Evolutionary conservation across 768 basidiomycete genomes (phyloP), one percentile per base, ranked within the genome.

Genomic region (Auriculariales sp.): DNA sequence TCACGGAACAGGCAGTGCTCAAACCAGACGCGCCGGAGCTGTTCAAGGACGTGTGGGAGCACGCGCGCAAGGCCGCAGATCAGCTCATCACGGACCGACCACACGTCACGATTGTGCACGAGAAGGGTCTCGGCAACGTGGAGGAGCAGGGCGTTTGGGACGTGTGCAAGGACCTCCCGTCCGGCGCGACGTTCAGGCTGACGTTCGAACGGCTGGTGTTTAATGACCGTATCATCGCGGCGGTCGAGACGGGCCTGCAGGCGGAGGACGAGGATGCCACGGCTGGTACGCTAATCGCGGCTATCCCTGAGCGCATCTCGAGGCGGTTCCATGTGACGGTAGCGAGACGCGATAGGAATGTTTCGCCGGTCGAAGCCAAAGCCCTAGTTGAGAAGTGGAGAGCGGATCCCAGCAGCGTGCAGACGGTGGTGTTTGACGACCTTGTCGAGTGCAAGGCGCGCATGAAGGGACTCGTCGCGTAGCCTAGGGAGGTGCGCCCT

Each of bases 71-170:
- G 19, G 4, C 14, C 19, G 46, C 56, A 6, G 58, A 93, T 28
- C 67, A 71, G 49, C 70, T 85, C 24, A 62, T 94, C 12, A 60
- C 74, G 14, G 55, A 62, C 33, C 65, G 72, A 3, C 90, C 93
- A 1, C 95, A 98, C 64, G 71, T 95, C 50, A 98, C 94, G 1
- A 67, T 98, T 52, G 81, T 83, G 28, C 95, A 99, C 63, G 61
- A 62, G 54, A 79, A 78, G 19, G 51, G 63, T n/a, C 63, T 71
- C 4, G 62, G 64, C 0, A 60, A 28, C 2, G 65, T 66, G 54
- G 59, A 57, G 25, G 58, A 64, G 6, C 31, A 49, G 27, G 58
- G 54, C 29, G 59, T 79, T 7, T 83, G 80, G 80, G 69, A 72
- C 14, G 61, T 63, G 9, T 87, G 85, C 58, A 58, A 56, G 15